A percentile compares a stretch with the other conserved stretches of the same genome.
Evolutionary conservation across 345 rosid species (phyloP).

Genomic region (Corchorus olitorius): DNA sequence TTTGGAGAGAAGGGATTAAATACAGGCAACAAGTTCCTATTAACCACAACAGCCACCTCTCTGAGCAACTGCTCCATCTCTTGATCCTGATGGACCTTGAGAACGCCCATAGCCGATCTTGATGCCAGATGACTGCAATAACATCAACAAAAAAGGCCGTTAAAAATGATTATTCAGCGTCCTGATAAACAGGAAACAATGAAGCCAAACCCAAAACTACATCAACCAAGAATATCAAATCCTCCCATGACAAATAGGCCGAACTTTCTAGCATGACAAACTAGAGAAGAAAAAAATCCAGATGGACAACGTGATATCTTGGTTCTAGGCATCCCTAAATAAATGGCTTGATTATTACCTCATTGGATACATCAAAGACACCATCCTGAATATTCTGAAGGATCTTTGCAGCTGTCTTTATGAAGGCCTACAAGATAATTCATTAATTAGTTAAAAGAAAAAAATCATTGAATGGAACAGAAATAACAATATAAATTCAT

Average conservation of each 20-base stretch:
- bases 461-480: background rate
- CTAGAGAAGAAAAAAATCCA: background rate
- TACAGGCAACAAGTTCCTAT: slow-evolving; percentile 13
- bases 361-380: slow-evolving; percentile 80
- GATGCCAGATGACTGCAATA: slow-evolving; percentile 82
- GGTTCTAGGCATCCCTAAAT: background rate
- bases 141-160: background rate
- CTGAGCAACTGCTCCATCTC: slow-evolving; percentile 79
- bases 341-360: slow-evolving; percentile 44
- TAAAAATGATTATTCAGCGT: background rate
- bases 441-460: background rate
- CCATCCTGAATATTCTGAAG: slow-evolving; percentile 91
- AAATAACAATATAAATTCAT: background rate
- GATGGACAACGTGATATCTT: background rate
- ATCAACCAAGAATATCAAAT: background rate
- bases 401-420: slow-evolving; percentile 87
- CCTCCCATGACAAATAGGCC: no score
- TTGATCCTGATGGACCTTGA: slow-evolving; percentile 68
- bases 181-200: background rate
- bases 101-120: slow-evolving; percentile 84
- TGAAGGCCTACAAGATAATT: slow-evolving; percentile 66
- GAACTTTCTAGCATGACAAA: background rate
- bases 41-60: slow-evolving; percentile 79
- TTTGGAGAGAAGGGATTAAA: slow-evolving; percentile 23
- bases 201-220: background rate